Base-by-base conservation (phyloP, 768 basidiomycete species). In the Trametes meyenii region DNA sequence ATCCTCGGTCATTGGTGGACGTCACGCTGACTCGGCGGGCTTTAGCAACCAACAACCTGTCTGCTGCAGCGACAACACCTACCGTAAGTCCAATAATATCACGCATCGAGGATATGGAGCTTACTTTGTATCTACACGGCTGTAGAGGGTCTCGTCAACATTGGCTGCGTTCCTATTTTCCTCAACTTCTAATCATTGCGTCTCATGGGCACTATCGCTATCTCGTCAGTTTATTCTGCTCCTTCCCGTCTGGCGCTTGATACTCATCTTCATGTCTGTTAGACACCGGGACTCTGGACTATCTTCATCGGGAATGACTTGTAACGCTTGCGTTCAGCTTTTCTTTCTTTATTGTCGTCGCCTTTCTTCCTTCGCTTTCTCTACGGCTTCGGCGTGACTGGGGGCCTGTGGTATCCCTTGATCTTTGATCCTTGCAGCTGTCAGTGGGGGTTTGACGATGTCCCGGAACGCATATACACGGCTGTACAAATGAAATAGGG, bases 31-130 rank as follows among this genome's bases (percentile, higher is more conserved):
- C 16, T 56, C 11, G 43, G 39, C 55, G 40, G 42, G 45, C 45
- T 38, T 21, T 43, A 70, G 69, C 55, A 40, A 44, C 35, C 43
- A 65, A 10, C 40, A 54, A 35, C 64, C 71, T 8, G 68, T 73
- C 17, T 73, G 72, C 63, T 72, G 72, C 66, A 62, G 60, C 40
- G 64, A 70, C 56, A 70, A 68, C 64, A 61, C 43, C 17, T 70
- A 61, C 60, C 58, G 70, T 71, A 45, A 53, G 69, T 58, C 33
- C 17, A 38, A 0, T 36, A 5, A 16, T n/a, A n/a, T 19, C 19
- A 6, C 3, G 5, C 19, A n/a, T 16, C 8, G 29, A 33, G 8
- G 29, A 8, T 8, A 33, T 33, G 29, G 29, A 3, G 8, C 67
- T 71, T 61, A 62, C 50, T 50, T 26, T 68, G 24, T 24, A 65